Base-by-base conservation (phyloP, 2,329 filamentous ascomycete genomes). In the Cylindrodendrum hubeiense region DNA sequence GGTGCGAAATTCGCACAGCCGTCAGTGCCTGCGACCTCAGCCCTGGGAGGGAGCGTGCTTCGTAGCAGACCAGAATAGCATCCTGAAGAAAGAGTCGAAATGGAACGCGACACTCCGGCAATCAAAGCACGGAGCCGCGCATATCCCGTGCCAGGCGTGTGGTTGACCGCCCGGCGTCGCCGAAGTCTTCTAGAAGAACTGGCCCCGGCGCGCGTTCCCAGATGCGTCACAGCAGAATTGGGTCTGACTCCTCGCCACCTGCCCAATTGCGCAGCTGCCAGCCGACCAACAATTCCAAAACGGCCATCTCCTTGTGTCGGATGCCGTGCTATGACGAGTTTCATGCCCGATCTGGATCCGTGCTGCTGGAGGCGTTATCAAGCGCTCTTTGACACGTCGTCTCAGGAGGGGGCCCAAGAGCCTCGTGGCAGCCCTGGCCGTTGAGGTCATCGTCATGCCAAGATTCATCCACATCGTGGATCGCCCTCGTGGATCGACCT, bases 121-220 rank as follows among this genome's bases (percentile, higher is more conserved):
- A 54, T 63, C 60, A 58, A 63, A 58, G 60, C 60, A 58, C 60
- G 54, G 54, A 41, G 44, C 30, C 44, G 26, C 12, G 19, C 51
- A 44, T 5, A 62, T 44, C 19, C 52, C 41, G 51, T 62, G 59
- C 59, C 44, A 3, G 37, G 5, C n/a, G 43, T 22, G 7, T 21
- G 21, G 5, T 21, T 12, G 8, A 41, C 37, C n/a, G 28, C 49
- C 62, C 68, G 68, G 68, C 66, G 46, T 62, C 57, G 39, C 68
- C 68, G 68, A 71, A 51, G 43, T 33, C 43, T 69, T 71, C 60
- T 37, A 71, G 68, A 71, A 65, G 41, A n/a, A 47, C 24, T 55
- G 55, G 54, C 37, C 46, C 60, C 34, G 9, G 28, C 39, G 21
- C 39, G 21, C 39, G 33, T 19, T 55, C 50, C 28, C 51, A n/a